Percentiles rank a stretch among this genome's conserved stretches.
phyloP scores from a whole-genome alignment of 306 rosid species.

The Casuarina equisetifolia region DNA sequence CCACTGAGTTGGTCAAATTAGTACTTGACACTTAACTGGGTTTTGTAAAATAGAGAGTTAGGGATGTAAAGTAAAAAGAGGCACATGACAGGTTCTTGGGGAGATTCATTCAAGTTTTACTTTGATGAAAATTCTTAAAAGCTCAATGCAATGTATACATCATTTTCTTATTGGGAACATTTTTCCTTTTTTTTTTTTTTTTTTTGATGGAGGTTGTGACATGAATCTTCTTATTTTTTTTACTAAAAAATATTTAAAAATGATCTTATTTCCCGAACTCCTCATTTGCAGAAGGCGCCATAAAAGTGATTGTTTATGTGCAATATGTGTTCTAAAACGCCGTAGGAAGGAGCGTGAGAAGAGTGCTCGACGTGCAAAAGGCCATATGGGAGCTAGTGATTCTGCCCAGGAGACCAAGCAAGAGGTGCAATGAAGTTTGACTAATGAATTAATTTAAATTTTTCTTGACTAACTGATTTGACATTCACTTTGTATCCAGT shows the following conservation, averaged over 20 bases:
- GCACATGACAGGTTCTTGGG: not conserved
- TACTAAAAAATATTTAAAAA: not conserved
- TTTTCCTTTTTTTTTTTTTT: too few relatives aligned
- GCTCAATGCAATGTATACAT: too few relatives aligned
- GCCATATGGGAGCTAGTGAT: constrained; percentile 46
- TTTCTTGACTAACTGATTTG: not conserved
- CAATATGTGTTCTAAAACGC: constrained; percentile 88
- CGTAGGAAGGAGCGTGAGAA: constrained; percentile 95
- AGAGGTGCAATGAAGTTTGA: constrained; percentile 52
- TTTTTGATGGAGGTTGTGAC: too few relatives aligned
- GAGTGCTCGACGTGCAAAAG: constrained; percentile 63
- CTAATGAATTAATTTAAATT: constrained; percentile 13
- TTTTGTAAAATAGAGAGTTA: not conserved
- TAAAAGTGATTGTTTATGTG: constrained; percentile 89
- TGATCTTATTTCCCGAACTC: constrained; percentile 16
- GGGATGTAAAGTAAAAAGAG: not conserved
- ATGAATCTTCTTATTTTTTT: not conserved
- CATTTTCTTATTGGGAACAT: too few relatives aligned
- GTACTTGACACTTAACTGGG: not conserved
- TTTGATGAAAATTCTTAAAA: not conserved
- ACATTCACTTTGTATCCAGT: not conserved
- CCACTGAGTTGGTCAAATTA: not conserved
- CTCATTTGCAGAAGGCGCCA: constrained; percentile 82
- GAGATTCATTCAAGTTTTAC: not conserved
- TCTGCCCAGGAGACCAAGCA: constrained; percentile 53